A percentile compares a stretch with the other conserved stretches of the same genome.
Evolutionary conservation across 306 rosid species (phyloP).

Genomic region (Canavalia gladiata): DNA sequence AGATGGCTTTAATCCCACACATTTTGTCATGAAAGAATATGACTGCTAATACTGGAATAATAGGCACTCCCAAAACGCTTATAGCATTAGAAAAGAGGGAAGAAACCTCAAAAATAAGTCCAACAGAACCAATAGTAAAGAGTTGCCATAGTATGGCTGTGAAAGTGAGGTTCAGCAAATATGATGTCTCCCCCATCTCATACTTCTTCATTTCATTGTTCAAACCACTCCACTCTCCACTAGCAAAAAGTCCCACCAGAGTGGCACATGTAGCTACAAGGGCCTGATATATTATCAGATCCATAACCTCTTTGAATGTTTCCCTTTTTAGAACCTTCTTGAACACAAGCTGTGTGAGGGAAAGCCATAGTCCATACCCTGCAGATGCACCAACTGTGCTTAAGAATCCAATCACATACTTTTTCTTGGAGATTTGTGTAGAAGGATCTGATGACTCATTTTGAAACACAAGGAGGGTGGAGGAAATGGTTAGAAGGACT

Average conservation of each 20-base stretch:
- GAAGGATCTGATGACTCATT: conserved; percentile 34
- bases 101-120: conserved; percentile 49
- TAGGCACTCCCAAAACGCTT: conserved; percentile 44
- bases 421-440: conserved; percentile 15
- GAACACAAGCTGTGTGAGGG: conserved; percentile 44
- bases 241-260: conserved; percentile 50
- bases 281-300: conserved; percentile 35
- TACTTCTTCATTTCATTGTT: conserved; percentile 43
- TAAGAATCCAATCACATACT: conserved; percentile 48
- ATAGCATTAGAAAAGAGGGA: conserved; percentile 50
- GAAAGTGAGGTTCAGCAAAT: conserved; percentile 41
- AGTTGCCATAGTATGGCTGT: conserved; percentile 47
- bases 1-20: conserved; percentile 47
- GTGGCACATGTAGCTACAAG: conserved; percentile 39
- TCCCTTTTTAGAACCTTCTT: conserved; percentile 41
- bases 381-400: conserved; percentile 51
- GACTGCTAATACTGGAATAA: conserved; percentile 52
- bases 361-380: conserved; percentile 47
- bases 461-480: conserved; percentile 48
- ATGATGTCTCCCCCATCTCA: conserved; percentile 48
- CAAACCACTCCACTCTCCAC: conserved; percentile 50
- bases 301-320: conserved; percentile 41
- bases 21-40: conserved; percentile 47
- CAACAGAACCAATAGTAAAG: conserved; percentile 41
- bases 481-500: conserved; percentile 48